Conservation (phyloP, 352 stramenopile species). For the Phytopythium boreale region DNA sequence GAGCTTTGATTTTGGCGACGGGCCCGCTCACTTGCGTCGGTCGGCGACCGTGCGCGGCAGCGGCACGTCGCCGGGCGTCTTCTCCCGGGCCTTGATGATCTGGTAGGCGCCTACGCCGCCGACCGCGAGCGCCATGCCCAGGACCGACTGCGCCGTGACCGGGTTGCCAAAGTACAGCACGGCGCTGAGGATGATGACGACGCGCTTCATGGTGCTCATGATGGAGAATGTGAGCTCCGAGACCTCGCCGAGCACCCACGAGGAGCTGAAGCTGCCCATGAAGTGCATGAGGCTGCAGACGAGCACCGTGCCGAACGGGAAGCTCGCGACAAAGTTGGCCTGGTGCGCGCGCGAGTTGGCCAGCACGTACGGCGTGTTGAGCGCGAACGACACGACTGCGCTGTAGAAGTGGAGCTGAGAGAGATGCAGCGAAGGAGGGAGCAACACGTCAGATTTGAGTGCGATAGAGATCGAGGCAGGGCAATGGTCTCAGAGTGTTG, state of each 20-base stretch:
- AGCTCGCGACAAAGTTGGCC: constrained; percentile 62
- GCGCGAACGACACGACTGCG: constrained; percentile 76
- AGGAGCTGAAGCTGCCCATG: constrained; percentile 75
- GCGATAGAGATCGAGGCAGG: too few species aligned
- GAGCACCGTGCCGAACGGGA: constrained; percentile 69
- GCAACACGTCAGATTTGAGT: not conserved
- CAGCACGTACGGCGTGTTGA: constrained; percentile 77
- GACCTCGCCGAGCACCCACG: constrained; percentile 80
- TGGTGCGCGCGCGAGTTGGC: constrained; percentile 45
- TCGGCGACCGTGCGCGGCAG: constrained; percentile 46
- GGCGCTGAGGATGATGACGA: constrained; percentile 84
- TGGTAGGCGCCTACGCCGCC: constrained; percentile 76
- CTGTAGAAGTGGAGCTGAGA: constrained; percentile 90
- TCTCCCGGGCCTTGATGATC: constrained; percentile 69
- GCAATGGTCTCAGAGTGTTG: too few species aligned
- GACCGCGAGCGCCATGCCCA: constrained; percentile 72
- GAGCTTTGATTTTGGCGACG: constrained; percentile 11
- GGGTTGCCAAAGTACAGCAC: constrained; percentile 85
- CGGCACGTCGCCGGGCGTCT: constrained; percentile 34
- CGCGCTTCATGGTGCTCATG: constrained; percentile 89
- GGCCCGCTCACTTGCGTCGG: constrained; percentile 16
- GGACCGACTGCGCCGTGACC: constrained; percentile 62
- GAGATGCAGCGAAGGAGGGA: constrained; percentile 5
- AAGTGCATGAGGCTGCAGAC: constrained; percentile 86
- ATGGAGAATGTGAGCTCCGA: constrained; percentile 89